phyloP scores from a whole-genome alignment of 2,329 filamentous ascomycete genomes.

The Colletotrichum liriopes region DNA sequence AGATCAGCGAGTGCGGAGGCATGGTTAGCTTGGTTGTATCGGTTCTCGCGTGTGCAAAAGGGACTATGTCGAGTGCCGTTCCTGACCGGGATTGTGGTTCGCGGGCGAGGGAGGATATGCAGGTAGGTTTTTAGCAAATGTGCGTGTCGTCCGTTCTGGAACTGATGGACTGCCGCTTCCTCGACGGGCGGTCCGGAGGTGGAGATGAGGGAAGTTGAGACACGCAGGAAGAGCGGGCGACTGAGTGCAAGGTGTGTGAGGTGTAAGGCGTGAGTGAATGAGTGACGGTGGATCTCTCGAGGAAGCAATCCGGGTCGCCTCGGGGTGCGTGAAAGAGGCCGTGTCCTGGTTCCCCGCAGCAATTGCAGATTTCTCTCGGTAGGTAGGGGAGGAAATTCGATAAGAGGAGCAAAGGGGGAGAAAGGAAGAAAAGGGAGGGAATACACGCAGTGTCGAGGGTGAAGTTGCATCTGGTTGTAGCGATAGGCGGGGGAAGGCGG shows the following conservation, averaged over 20 bases:
- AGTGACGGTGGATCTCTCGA: slow-evolving; percentile 25
- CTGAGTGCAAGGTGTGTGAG: not conserved
- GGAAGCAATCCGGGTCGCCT: slow-evolving; percentile 36
- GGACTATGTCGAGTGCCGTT: slow-evolving; percentile 26
- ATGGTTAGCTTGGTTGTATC: slow-evolving; percentile 28
- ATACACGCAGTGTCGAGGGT: slow-evolving; percentile 31
- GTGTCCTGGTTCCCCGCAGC: slow-evolving; percentile 17
- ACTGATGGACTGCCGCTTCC: slow-evolving; percentile 20
- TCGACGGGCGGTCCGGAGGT: slow-evolving; percentile 19
- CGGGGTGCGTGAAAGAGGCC: slow-evolving; percentile 21
- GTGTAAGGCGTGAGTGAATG: slow-evolving; percentile 19
- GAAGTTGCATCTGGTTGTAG: slow-evolving; percentile 38
- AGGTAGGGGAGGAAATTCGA: not conserved
- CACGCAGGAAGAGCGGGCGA: slow-evolving; percentile 12
- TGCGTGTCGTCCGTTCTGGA: slow-evolving; percentile 33
- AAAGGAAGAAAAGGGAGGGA: not conserved
- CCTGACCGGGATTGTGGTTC: slow-evolving; percentile 28
- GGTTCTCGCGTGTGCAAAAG: slow-evolving; percentile 21
- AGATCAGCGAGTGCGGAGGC: slow-evolving; percentile 40
- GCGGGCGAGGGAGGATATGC: slow-evolving; percentile 30
- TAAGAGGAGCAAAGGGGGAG: slow-evolving; percentile 9
- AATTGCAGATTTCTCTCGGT: slow-evolving; percentile 23
- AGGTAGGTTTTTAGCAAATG: slow-evolving; percentile 30
- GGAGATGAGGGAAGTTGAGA: slow-evolving; percentile 33
- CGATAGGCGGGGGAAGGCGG: slow-evolving; percentile 31